Base-by-base conservation (phyloP, 208 protist genomes). In the Leishmania amazonensis region DNA sequence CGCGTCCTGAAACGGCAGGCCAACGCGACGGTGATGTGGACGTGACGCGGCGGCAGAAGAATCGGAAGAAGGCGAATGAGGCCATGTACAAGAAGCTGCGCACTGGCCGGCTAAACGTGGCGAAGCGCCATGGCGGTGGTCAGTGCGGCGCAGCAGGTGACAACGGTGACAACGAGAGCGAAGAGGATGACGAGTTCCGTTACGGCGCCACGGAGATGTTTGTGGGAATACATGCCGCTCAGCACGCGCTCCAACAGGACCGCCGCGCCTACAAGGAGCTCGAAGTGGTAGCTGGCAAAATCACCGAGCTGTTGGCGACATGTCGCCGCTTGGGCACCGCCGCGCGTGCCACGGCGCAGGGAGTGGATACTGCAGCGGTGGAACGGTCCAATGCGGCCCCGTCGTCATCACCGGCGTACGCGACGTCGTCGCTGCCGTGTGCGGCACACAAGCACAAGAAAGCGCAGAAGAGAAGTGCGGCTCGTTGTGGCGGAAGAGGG, bases 71-170 rank as follows among this genome's bases (percentile, higher is more conserved):
- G 70, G 79, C 89, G 3, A 77, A 85, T n/a, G 89, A 84, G 17
- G 92, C 94, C 65, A 83, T 96, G 79, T 97, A 97, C 76, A 91
- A 95, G 67, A 87, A 90, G 75, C 89, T 97, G 24, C 94, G 92
- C 68, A 88, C 87, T 21, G 93, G 93, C 3, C 88, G 88, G 54
- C 54, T 94, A 53, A 83, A 78, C 73, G 79, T 64, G 19, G 54
- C 81, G 40, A 88, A 74, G 68, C 79, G 75, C 28, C 60, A 82
- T 38, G 60, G 47, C 67, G 53, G 71, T 57, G 64, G 35, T 28
- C 51, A 68, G 49, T 65, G 51, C 40, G 62, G 42, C 24, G 84
- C 40, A 40, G 53, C 47, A 35, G 65, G 58, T 35, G 73, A 86
- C 54, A 81, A 78, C n/a, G 73, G 57, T 49, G 73, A 57, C 58